phyloP scores from a whole-genome alignment of 768 basidiomycete species.

The Dioszegia crocea region DNA sequence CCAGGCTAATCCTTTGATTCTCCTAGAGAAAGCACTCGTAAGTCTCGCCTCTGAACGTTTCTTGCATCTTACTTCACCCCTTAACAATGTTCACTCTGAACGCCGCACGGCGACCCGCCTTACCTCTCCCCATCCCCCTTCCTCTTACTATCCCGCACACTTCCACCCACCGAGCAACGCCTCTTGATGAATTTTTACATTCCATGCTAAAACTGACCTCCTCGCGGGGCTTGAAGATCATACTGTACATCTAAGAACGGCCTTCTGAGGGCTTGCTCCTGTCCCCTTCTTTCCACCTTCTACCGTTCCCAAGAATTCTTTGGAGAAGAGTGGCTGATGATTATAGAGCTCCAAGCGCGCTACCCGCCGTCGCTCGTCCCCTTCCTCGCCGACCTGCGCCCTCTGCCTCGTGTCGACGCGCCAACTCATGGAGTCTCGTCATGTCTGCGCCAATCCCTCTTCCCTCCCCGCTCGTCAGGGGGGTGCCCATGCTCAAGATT shows the following conservation, averaged over 20 bases:
- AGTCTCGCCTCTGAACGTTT: too few species aligned
- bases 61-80: too few species aligned
- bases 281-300: background rate
- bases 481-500: conserved; percentile 70
- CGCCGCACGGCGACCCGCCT: background rate
- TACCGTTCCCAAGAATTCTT: too few species aligned
- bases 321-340: background rate
- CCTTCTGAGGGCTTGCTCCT: conserved; percentile 26
- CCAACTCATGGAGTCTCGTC: too few species aligned
- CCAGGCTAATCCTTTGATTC: too few species aligned
- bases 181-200: conserved; percentile 40
- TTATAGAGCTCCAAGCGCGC: background rate
- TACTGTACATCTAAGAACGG: conserved; percentile 41
- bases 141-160: background rate
- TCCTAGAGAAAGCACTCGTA: too few species aligned
- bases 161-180: conserved; percentile 9
- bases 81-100: too few species aligned
- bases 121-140: background rate
- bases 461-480: conserved; percentile 24
- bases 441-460: background rate
- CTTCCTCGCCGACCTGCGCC: background rate
- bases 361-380: background rate
- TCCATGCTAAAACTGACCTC: conserved; percentile 48
- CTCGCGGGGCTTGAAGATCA: conserved; percentile 38
- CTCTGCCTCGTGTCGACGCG: background rate